Base-by-base conservation (phyloP, 2,329 filamentous ascomycete genomes). In the Fusarium nurragi region DNA sequence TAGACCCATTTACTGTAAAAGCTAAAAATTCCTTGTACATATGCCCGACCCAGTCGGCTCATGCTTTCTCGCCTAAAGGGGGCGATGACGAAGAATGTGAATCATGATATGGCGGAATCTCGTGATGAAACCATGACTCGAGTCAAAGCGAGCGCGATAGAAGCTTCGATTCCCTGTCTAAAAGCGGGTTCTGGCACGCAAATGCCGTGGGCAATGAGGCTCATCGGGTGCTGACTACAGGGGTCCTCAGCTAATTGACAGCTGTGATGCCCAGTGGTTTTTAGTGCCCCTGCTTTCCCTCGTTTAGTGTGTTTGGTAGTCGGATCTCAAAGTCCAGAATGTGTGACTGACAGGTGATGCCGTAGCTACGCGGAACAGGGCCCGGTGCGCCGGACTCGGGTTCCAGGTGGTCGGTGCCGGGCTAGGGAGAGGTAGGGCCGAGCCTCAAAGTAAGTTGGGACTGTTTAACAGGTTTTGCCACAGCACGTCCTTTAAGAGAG, bases 391-490 rank as follows among this genome's bases (percentile, higher is more conserved):
- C 61, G 58, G 64, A 32, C 41, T 58, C 51, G 44, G 66, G 41
- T 50, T 40, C 63, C 64, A 62, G 54, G 34, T 65, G 60, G 56
- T 65, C 50, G 64, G 64, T 32, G 40, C 34, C n/a, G 14, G 12
- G 22, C 37, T 53, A 43, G 60, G 60, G 47, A 5, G 8, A 65
- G 68, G 68, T 71, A 71, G 70, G 61, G 45, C 68, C 64, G 69
- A 71, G 69, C 68, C 67, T 71, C 67, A 71, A 51, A 34, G n/a
- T n/a, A n/a, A 50, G 9, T 45, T 44, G 36, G 47, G n/a, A n/a
- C 51, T 45, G 56, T 30, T 39, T 50, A 56, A 28, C 51, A 43
- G n/a, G 52, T 48, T 48, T 57, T 40, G 61, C 52, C 54, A 67
- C 49, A 19, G 22, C 30, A 30, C 28, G 41, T 21, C 32, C 44